Base-by-base conservation (phyloP, 2,329 filamentous ascomycete genomes). In the Exophiala phaeomuriformis region DNA sequence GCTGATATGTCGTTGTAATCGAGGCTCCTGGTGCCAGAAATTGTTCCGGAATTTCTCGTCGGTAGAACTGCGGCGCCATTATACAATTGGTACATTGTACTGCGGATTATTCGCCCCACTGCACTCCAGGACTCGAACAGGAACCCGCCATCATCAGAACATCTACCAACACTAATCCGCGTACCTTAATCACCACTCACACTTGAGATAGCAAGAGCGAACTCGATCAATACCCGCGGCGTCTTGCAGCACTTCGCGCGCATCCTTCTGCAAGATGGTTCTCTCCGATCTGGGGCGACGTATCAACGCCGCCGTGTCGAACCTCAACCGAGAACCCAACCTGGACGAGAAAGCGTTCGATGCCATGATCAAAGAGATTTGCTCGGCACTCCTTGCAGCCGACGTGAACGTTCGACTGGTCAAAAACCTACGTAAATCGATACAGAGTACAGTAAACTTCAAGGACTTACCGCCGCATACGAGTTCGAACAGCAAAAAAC, bases 301-400 rank as follows among this genome's bases (percentile, higher is more conserved):
- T 75, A 97, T 98, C 72, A 97, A 96, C 75, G 83, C 89, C 78
- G 93, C 93, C 66, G 88, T 98, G 75, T 86, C 84, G 60, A 91
- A 96, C 75, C 80, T 97, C 66, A 95, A 91, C 56, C 81, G 91
- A 66, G 89, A 93, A 54, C 87, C 84, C 61, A 96, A 95, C 67
- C 82, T 97, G 64, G 91, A 97, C 69, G 93, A 98, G 75, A 97
- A 97, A 85, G 90, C 90, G 40, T 97, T 98, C 70, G 93, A 98
- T 77, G 80, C 81, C 65, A 98, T 98, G 93, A 81, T 98, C 70
- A 97, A 97, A 75, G 90, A 97, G 73, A 97, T 98, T 66, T 95
- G 90, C 70, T 83, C 90, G 61, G 93, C 93, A 58, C 86, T 98
- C 19, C 82, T 97, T 67, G 90, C 95, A 77, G 89, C 93, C 71